Base-by-base conservation (phyloP, 805 yeast genomes). In the Nakazawaea ishiwadae region DNA sequence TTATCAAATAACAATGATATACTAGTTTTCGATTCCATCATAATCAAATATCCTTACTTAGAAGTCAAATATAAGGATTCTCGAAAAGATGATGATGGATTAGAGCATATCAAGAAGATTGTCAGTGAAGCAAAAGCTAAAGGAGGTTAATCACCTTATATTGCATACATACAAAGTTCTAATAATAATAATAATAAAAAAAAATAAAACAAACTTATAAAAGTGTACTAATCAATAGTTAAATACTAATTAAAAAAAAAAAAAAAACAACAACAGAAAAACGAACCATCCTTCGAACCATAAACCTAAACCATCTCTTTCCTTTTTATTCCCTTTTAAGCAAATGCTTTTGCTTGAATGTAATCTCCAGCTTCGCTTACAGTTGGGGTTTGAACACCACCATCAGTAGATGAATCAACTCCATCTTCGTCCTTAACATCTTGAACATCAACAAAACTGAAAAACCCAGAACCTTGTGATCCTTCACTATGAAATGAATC, bases 81-180 rank as follows among this genome's bases (percentile, higher is more conserved):
- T 10, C 46, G 48, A 24, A 44, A 37, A 6, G 51, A 48, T 33
- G 59, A 59, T 32, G 55, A 54, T 16, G 63, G 58, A 38, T 44
- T 62, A 34, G 39, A 48, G 10, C 58, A 58, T 37, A 55, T 79
- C 9, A 65, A 66, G 48, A 73, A 69, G 49, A 66, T 77, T 40
- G 74, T 79, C 10, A 69, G 65, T 44, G 73, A 69, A 38, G 71
- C 70, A 17, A 68, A 66, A 39, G 65, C 67, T 48, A 77, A 74
- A 52, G 83, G 83, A 16, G 82, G 83, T 37, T 77, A 43, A 56
- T 24, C n/a, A 14, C n/a, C n/a, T n/a, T n/a, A n/a, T n/a, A n/a
- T n/a, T n/a, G n/a, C n/a, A n/a, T n/a, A n/a, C n/a, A n/a, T n/a
- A n/a, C n/a, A n/a, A n/a, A n/a, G n/a, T n/a, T n/a, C n/a, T n/a